phyloP scores from a whole-genome alignment of 495 filamentous ascomycete genomes.

The Copromyces sp. region DNA sequence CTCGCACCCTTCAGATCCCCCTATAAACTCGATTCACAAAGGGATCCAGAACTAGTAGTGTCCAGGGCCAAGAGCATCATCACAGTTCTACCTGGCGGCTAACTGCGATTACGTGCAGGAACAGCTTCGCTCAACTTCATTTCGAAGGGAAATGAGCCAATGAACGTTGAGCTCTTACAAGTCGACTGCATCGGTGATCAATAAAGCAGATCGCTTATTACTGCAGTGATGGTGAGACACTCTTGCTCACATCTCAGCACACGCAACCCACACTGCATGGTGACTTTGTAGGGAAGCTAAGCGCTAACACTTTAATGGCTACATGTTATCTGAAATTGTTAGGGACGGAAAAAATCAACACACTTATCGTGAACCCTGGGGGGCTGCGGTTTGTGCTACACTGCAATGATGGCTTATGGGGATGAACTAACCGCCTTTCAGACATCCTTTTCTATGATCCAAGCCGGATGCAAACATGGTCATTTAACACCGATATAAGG shows the following conservation, averaged over 20 bases:
- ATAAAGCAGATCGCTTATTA: not conserved
- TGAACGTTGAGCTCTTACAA: not conserved
- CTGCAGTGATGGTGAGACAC: not conserved
- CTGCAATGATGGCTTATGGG: not conserved
- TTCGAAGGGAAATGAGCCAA: not conserved
- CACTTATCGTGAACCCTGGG: not conserved
- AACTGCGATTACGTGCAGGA: slow-evolving; percentile 11
- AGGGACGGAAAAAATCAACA: not conserved
- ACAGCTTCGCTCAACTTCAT: not conserved
- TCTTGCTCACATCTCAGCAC: too few species aligned
- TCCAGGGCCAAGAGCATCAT: not conserved
- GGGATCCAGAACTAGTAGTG: not conserved
- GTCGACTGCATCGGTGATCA: not conserved
- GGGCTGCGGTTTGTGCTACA: not conserved
- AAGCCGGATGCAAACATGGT: not conserved
- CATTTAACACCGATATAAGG: not conserved
- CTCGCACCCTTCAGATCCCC: not conserved
- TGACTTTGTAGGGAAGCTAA: not conserved
- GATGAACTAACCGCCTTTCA: not conserved
- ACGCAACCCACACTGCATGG: not conserved
- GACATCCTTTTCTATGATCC: not conserved
- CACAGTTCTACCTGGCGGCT: slow-evolving; percentile 7
- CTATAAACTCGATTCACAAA: not conserved
- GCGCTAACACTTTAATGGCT: not conserved
- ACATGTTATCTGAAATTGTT: not conserved